Percentiles rank a stretch among this genome's conserved stretches.
These are phyloP conservation scores for Cryphonectria parasitica DNA, from an alignment of 2,329 filamentous ascomycete genomes.

Conservation along the genomic window DNA sequence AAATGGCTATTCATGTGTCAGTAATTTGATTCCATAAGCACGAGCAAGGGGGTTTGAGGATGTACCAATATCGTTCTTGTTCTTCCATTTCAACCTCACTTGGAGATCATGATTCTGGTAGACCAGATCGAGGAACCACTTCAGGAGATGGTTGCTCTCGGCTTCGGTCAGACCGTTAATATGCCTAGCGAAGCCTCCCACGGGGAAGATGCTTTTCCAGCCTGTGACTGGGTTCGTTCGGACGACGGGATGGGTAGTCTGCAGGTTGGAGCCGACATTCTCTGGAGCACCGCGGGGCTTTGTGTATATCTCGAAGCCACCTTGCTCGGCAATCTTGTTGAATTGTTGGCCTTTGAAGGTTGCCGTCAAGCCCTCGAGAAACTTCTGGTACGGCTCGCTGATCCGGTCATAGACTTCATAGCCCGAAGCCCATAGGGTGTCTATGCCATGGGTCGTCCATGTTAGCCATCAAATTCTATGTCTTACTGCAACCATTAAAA, in stretches of 20 bases:
- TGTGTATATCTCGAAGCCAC: slow-evolving; percentile 49
- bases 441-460: slow-evolving; percentile 32
- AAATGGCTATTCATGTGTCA: slow-evolving; percentile 48
- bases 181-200: slow-evolving; percentile 46
- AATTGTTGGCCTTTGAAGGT: slow-evolving; percentile 49
- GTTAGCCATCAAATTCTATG: not conserved
- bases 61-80: slow-evolving; percentile 46
- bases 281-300: slow-evolving; percentile 55
- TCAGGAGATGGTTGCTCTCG: slow-evolving; percentile 47
- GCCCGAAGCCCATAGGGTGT: slow-evolving; percentile 50
- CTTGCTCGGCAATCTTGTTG: slow-evolving; percentile 43
- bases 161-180: slow-evolving; percentile 49
- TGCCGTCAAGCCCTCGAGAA: slow-evolving; percentile 50
- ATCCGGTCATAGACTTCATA: slow-evolving; percentile 55
- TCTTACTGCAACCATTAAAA: too few relatives aligned
- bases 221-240: slow-evolving; percentile 67
- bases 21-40: not conserved
- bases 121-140: slow-evolving; percentile 47
- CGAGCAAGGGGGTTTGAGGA: slow-evolving; percentile 7
- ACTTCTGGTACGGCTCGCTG: slow-evolving; percentile 50
- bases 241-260: slow-evolving; percentile 58
- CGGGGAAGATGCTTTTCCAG: slow-evolving; percentile 59
- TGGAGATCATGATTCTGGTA: slow-evolving; percentile 54
- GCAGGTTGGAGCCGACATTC: slow-evolving; percentile 56
- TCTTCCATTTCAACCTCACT: slow-evolving; percentile 51